Evolutionary conservation across 169 alveolate species (phyloP).

Genomic region (Plasmodium blacklocki): DNA sequence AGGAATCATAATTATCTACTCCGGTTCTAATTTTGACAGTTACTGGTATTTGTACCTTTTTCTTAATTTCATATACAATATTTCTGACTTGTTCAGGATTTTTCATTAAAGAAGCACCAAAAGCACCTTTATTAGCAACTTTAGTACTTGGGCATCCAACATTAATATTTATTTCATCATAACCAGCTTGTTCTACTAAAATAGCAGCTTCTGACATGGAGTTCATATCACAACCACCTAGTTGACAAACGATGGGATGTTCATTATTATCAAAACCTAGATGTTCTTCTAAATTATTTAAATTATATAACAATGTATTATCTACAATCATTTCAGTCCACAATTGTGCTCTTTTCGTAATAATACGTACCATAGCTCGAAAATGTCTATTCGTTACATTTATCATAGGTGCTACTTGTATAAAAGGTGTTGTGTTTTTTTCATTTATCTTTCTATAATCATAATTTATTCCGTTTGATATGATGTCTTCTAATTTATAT

Average conservation of each 20-base stretch:
- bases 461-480: conserved; percentile 1
- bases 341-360: conserved; percentile 89
- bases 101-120: conserved; percentile 98
- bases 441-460: conserved; percentile 9
- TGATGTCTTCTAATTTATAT: conserved; percentile 51
- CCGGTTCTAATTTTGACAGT: conserved; percentile 97
- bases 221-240: conserved; percentile 95
- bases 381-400: conserved; percentile 93
- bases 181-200: conserved; percentile 91
- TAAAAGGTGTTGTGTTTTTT: conserved; percentile 66
- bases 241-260: conserved; percentile 92
- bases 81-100: conserved; percentile 93
- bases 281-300: conserved; percentile 55
- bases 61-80: conserved; percentile 78
- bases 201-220: conserved; percentile 92
- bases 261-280: conserved; percentile 84
- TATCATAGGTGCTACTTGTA: conserved; percentile 97
- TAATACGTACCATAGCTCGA: conserved; percentile 86
- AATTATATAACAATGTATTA: conserved; percentile 87
- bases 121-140: conserved; percentile 92
- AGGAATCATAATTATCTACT: conserved; percentile 92
- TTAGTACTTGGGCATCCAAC: conserved; percentile 95
- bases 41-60: conserved; percentile 87
- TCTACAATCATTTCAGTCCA: conserved; percentile 96
- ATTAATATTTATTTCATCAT: conserved; percentile 95